Evolutionary conservation across 2,329 filamentous ascomycete genomes (phyloP).

Genomic region (Fonsecaea pedrosoi): DNA sequence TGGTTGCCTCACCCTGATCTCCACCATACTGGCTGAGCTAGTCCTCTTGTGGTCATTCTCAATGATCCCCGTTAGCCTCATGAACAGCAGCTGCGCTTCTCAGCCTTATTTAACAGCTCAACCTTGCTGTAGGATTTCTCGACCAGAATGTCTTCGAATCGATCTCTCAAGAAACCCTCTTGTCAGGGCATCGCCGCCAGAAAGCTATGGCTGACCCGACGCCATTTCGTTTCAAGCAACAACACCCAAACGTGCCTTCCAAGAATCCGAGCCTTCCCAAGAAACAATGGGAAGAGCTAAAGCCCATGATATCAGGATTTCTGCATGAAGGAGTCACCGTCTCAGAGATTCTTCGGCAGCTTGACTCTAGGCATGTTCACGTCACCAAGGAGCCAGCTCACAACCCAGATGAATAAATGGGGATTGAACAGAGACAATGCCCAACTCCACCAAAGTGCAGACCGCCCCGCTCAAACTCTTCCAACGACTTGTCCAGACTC

Average conservation of each 20-base stretch:
- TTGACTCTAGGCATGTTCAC: not conserved
- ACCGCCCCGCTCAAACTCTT: not conserved
- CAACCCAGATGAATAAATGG: not conserved
- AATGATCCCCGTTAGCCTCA: not conserved
- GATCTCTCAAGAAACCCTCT: not conserved
- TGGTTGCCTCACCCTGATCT: not conserved
- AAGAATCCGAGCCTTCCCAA: constrained; percentile 1
- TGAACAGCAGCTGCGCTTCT: not conserved
- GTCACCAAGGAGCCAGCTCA: constrained; percentile 2
- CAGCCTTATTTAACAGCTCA: not conserved
- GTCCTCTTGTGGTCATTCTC: not conserved
- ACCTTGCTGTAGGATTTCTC: not conserved
- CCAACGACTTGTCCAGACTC: not conserved
- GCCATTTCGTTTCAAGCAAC: not conserved
- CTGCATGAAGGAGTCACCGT: not conserved
- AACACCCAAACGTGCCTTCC: not conserved
- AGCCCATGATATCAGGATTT: not conserved
- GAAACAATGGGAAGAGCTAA: not conserved
- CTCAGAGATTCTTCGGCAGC: not conserved
- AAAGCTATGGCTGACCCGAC: not conserved
- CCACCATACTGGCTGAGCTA: not conserved
- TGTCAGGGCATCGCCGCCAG: not conserved
- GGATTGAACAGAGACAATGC: not conserved
- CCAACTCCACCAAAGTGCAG: not conserved
- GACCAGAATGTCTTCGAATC: not conserved